A percentile compares a stretch with the other conserved stretches of the same genome.
Conservation (phyloP, 169 alveolate species). For the Perkinsus marinus region DNA sequence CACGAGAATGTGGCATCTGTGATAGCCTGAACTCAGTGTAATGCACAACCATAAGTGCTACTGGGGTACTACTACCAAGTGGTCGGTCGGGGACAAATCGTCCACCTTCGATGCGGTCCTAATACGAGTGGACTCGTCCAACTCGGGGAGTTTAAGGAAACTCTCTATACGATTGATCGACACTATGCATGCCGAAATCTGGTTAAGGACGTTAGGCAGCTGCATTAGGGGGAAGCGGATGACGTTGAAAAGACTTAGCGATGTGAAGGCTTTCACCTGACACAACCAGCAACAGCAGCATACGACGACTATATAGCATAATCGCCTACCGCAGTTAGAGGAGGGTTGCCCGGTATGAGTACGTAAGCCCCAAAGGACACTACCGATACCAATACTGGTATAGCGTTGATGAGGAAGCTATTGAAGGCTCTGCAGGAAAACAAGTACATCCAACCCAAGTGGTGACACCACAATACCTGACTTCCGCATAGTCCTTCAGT, state of each 20-base stretch:
- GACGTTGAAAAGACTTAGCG: constrained; percentile 34
- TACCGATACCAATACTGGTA: background rate
- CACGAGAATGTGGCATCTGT: background rate
- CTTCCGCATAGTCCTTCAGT: background rate
- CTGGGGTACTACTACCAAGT: background rate
- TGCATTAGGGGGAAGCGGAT: constrained; percentile 36
- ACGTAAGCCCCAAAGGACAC: background rate
- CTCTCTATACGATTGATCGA: constrained; percentile 3
- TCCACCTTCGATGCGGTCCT: background rate
- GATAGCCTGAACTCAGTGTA: background rate
- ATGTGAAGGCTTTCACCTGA: constrained; percentile 29
- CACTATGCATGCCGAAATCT: background rate
- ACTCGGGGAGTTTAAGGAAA: background rate
- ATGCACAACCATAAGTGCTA: background rate
- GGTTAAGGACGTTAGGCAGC: constrained; percentile 25
- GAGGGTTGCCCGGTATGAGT: background rate
- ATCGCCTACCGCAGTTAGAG: background rate
- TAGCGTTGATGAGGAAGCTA: background rate
- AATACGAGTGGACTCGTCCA: background rate
- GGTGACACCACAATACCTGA: background rate
- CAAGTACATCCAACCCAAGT: background rate
- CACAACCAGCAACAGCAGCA: background rate
- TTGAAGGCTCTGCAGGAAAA: background rate
- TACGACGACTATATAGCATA: too few species aligned
- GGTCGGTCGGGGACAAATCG: background rate